These are phyloP conservation scores for Castanea sativa DNA, from an alignment of 306 rosid species.

Conservation along the genomic window DNA sequence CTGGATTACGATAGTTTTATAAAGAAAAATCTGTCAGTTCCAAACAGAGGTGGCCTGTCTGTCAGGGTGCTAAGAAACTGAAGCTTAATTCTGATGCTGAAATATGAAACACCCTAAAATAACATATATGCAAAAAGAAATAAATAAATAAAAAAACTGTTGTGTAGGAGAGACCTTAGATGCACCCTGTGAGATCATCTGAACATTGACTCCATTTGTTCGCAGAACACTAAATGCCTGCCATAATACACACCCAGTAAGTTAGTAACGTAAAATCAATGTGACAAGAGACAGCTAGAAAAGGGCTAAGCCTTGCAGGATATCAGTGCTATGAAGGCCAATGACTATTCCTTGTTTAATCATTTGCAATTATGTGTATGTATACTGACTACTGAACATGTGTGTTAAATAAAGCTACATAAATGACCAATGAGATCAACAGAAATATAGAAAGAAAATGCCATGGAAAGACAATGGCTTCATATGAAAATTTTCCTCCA, in stretches of 20 bases:
- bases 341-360: not conserved
- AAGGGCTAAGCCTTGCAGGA: constrained; percentile 7
- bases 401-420: not conserved
- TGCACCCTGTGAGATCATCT: constrained; percentile 98
- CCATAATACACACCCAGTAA: constrained; percentile 23
- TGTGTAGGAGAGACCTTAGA: constrained; percentile 65
- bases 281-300: constrained; percentile 6
- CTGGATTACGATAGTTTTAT: too few relatives aligned
- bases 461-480: too few relatives aligned
- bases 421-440: not conserved
- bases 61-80: too few relatives aligned
- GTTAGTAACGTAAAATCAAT: constrained; percentile 14
- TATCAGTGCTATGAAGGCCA: not conserved
- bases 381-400: not conserved
- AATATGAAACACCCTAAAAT: not conserved
- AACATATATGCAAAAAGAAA: not conserved
- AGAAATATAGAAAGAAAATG: not conserved
- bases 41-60: too few relatives aligned
- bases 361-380: not conserved
- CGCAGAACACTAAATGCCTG: constrained; percentile 86
- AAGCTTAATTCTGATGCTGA: not conserved
- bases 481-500: too few relatives aligned
- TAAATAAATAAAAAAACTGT: not conserved
- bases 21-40: too few relatives aligned
- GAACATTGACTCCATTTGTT: constrained; percentile 80